Evolutionary conservation across 116 monocot species (phyloP).

Genomic region (Phalaenopsis hybrid): DNA sequence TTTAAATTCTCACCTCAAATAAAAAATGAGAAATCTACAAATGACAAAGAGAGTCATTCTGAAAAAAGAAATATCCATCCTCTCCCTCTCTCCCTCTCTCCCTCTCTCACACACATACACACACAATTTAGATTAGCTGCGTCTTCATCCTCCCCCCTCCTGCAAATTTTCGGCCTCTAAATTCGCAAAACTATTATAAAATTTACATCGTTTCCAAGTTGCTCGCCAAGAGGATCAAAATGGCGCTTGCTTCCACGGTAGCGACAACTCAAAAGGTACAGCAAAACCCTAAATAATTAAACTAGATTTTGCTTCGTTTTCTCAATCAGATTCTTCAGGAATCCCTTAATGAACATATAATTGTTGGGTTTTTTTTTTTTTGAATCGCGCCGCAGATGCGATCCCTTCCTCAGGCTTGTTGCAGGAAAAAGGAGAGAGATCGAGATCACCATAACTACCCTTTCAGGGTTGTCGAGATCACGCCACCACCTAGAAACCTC

Average conservation of each 20-base stretch:
- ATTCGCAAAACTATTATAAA: neutral
- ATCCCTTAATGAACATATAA: neutral
- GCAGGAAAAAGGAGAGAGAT: slow-evolving; percentile 56
- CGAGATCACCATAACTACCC: slow-evolving; percentile 35
- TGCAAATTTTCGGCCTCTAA: neutral
- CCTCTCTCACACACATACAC: no score
- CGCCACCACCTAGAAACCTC: slow-evolving; percentile 59
- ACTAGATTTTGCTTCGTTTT: neutral
- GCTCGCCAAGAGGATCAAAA: neutral
- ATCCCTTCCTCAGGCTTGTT: slow-evolving; percentile 13
- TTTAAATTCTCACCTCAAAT: no score
- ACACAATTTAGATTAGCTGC: no score
- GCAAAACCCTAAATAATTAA: neutral
- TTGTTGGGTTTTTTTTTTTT: no score
- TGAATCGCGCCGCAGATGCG: neutral
- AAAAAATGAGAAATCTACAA: no score
- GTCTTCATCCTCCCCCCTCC: no score
- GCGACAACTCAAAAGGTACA: neutral
- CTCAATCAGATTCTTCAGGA: neutral
- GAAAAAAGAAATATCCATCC: no score
- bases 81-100: no score
- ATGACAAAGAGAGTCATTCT: no score
- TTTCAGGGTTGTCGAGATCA: slow-evolving; percentile 65
- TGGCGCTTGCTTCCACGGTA: neutral
- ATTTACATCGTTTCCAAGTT: neutral